Conservation (phyloP, 1,139 yeast species). For the Hemisphaericaspora lyxosophila region DNA sequence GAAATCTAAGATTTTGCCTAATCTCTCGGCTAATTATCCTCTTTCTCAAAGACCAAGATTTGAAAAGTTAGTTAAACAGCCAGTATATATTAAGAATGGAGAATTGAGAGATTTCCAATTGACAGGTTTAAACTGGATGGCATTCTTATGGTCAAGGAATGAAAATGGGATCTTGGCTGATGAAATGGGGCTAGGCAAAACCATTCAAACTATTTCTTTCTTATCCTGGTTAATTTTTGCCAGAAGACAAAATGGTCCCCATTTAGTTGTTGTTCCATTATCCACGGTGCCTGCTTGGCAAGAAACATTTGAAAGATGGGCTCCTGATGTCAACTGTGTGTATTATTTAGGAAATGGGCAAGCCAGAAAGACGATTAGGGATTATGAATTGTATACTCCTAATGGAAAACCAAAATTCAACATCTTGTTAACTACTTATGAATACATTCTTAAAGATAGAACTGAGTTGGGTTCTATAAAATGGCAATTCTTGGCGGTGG, state of each 20-base stretch:
- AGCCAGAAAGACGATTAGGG: slow-evolving; percentile 79
- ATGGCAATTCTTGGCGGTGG: slow-evolving; percentile 98
- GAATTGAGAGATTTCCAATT: slow-evolving; percentile 95
- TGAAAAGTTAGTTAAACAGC: slow-evolving; percentile 84
- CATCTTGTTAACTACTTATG: slow-evolving; percentile 87
- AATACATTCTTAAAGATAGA: slow-evolving; percentile 88
- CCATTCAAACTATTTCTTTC: slow-evolving; percentile 95
- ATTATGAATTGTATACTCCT: slow-evolving; percentile 72
- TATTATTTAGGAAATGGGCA: slow-evolving; percentile 91
- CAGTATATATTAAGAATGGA: slow-evolving; percentile 86
- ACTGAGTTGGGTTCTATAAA: slow-evolving; percentile 74
- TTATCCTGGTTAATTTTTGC: slow-evolving; percentile 93
- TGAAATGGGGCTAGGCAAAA: slow-evolving; percentile 98
- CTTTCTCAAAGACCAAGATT: slow-evolving; percentile 75
- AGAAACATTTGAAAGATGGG: slow-evolving; percentile 96
- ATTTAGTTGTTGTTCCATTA: slow-evolving; percentile 90
- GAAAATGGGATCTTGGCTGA: slow-evolving; percentile 98
- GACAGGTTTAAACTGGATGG: slow-evolving; percentile 99
- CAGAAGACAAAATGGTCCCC: slow-evolving; percentile 96
- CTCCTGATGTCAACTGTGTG: slow-evolving; percentile 92
- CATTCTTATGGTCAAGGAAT: slow-evolving; percentile 94
- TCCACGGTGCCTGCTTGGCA: slow-evolving; percentile 99
- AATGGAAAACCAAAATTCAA: slow-evolving; percentile 81
- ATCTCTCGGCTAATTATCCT: slow-evolving; percentile 75
- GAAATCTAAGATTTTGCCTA: slow-evolving; percentile 83